A percentile compares a stretch with the other conserved stretches of the same genome.
phyloP scores from a whole-genome alignment of 192 early-diverging fungal species.

The Linnemannia schmuckeri region DNA sequence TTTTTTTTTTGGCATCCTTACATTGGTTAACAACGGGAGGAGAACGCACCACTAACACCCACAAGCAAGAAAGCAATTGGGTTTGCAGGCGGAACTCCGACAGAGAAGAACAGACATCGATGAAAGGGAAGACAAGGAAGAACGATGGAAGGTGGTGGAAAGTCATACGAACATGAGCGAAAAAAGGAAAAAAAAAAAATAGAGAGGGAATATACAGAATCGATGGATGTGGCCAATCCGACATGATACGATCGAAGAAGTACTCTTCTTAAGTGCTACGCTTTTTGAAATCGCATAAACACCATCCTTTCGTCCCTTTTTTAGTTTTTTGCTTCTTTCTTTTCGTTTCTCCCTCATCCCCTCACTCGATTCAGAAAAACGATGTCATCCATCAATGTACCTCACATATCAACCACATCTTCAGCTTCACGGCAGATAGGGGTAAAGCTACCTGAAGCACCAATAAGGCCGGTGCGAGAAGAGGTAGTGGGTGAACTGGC shows the following conservation, averaged over 20 bases:
- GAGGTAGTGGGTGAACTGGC: background rate
- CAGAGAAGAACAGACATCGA: no score
- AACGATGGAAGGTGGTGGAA: no score
- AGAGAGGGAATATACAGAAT: no score
- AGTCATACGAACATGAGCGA: no score
- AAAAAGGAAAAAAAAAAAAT: no score
- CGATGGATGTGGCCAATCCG: background rate
- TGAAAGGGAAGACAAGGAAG: no score
- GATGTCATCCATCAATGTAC: background rate
- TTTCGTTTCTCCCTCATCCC: background rate
- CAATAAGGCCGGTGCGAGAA: background rate
- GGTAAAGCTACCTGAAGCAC: background rate
- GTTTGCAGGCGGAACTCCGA: no score
- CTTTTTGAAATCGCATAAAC: background rate
- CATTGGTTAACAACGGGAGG: no score
- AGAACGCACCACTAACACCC: no score
- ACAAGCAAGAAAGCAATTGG: no score
- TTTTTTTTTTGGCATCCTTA: no score
- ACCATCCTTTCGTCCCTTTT: background rate
- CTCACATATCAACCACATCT: background rate
- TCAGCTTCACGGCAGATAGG: background rate
- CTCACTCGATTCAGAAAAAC: background rate
- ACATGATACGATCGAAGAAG: background rate
- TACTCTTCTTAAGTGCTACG: background rate
- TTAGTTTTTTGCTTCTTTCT: background rate